Base-by-base conservation (phyloP, 2,329 filamentous ascomycete genomes). In the Fusarium sp. region DNA sequence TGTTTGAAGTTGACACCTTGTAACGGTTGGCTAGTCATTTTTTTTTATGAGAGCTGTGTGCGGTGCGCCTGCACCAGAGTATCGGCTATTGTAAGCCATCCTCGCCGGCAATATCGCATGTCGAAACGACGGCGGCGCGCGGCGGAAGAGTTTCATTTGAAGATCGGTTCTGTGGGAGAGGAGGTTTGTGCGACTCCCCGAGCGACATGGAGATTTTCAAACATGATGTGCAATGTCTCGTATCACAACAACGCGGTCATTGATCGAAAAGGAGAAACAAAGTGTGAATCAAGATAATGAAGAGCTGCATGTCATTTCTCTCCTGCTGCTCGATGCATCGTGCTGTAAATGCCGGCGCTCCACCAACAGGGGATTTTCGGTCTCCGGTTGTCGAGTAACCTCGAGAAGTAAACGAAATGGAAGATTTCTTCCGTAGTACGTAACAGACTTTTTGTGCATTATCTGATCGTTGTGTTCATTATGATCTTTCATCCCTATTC, bases 161-260 rank as follows among this genome's bases (percentile, higher is more conserved):
- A 26, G 33, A 52, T 50, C 18, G 40, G 34, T 39, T 44, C 10
- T 6, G n/a, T 15, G n/a, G 24, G 8, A 28, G 18, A 60, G 54
- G 54, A 59, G 63, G 31, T 18, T 46, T 39, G 63, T 54, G 49
- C 49, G 53, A 60, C 48, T 46, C 49, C 49, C 38, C 28, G 20
- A 26, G 17, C 42, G 40, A 53, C 31, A 70, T 53, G 44, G 33
- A 44, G 44, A 52, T 50, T 63, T 34, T 49, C 18, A 18, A 50
- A 53, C 33, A 28, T 40, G 48, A 55, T 67, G 46, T 62, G 22
- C 42, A 6, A 70, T 56, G 62, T 59, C 38, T 63, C 42, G 56
- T 36, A 54, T 46, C 38, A 45, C 24, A 38, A 22, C 14, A 28
- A 36, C 43, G 24, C 28, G 36, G 51, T 33, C 28, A 63, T 59